Conservation (phyloP, 2,329 filamentous ascomycete species). For the Mycocentrospora acerina region DNA sequence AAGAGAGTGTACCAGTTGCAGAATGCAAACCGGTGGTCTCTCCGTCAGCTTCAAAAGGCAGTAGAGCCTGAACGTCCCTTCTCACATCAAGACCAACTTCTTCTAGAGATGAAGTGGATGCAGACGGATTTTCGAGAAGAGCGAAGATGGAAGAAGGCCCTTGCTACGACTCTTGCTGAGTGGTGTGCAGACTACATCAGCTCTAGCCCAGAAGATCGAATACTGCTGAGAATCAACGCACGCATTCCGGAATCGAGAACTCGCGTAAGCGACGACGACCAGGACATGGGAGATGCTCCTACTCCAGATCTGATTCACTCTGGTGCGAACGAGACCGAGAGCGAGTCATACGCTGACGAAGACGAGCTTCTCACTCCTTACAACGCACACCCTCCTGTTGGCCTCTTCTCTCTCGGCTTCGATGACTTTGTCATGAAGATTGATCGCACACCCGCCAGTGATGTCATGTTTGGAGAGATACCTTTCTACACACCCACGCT, state of each 20-base stretch:
- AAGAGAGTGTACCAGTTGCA: conserved; percentile 88
- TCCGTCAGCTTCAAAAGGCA: conserved; percentile 83
- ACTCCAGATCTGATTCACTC: conserved; percentile 44
- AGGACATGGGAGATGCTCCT: conserved; percentile 42
- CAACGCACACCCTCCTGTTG: conserved; percentile 63
- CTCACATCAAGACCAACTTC: conserved; percentile 80
- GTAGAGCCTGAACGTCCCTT: conserved; percentile 75
- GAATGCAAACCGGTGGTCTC: conserved; percentile 86
- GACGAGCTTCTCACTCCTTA: conserved; percentile 46
- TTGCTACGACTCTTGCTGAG: conserved; percentile 76
- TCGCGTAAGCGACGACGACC: conserved; percentile 20
- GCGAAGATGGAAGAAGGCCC: conserved; percentile 85
- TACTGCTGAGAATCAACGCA: conserved; percentile 68
- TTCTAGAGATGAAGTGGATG: conserved; percentile 98
- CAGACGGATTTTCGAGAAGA: conserved; percentile 93
- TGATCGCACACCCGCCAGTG: conserved; percentile 70
- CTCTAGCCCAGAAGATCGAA: conserved; percentile 63
- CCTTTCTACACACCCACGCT: conserved; percentile 67
- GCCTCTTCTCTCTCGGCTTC: conserved; percentile 78
- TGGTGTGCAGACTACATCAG: conserved; percentile 83
- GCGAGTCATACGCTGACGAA: conserved; percentile 41
- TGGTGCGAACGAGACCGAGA: conserved; percentile 41
- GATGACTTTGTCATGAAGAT: conserved; percentile 81
- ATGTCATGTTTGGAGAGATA: conserved; percentile 76
- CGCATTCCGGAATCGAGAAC: conserved; percentile 20